Evolutionary conservation across 1,284 basidiomycete genomes (phyloP).

Genomic region (Ceratobasidium sp.): DNA sequence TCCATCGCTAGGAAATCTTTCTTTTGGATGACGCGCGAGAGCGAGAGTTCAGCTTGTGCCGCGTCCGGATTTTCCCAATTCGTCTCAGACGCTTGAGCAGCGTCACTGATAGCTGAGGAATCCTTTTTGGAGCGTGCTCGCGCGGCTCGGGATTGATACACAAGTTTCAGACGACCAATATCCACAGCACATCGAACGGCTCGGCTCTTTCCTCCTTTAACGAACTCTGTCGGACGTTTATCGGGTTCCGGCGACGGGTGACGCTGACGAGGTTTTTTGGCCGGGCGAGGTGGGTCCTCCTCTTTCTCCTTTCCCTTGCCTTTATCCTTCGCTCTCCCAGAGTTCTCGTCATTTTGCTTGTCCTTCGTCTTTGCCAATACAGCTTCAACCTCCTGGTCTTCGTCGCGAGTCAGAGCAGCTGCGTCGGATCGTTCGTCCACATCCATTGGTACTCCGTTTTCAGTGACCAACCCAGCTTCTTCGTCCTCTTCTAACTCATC

Average conservation of each 20-base stretch:
- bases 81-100: conserved; percentile 65
- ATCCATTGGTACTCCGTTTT: conserved; percentile 44
- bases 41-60: conserved; percentile 72
- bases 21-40: conserved; percentile 91
- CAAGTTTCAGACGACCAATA: conserved; percentile 4
- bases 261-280: conserved; percentile 36
- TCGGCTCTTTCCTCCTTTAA: conserved; percentile 14
- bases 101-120: conserved; percentile 50
- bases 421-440: conserved; percentile 42
- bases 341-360: conserved; percentile 7
- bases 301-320: conserved; percentile 9
- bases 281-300: neutral
- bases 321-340: neutral
- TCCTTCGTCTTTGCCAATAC: neutral
- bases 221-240: conserved; percentile 26
- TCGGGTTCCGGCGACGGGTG: conserved; percentile 21
- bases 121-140: conserved; percentile 23
- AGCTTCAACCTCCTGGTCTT: neutral
- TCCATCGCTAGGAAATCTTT: conserved; percentile 89
- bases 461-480: neutral
- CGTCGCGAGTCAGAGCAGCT: too few species aligned
- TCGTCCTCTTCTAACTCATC: conserved; percentile 44
- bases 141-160: neutral
- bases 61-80: conserved; percentile 70
- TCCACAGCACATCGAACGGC: conserved; percentile 16